Conservation (phyloP, 202 grass and related monocot species). For the Carex arenaria region DNA sequence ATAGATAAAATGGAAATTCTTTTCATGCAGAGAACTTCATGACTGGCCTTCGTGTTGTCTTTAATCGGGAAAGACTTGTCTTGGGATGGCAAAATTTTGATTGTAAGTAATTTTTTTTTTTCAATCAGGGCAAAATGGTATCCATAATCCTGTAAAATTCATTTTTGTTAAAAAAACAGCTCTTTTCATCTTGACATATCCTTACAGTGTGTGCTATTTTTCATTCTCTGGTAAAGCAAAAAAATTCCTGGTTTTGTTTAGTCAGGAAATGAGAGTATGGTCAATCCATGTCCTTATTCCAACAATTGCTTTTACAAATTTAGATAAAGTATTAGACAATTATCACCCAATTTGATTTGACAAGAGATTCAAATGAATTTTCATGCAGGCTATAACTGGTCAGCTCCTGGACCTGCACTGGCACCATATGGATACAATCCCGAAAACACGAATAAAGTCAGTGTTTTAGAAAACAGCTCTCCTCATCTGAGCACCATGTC, state of each 20-base stretch:
- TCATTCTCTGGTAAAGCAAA: not conserved
- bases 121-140: not conserved
- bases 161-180: not conserved
- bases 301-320: not conserved
- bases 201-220: not conserved
- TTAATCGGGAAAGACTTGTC: slow-evolving; percentile 58
- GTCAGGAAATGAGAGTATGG: not conserved
- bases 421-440: slow-evolving; percentile 38
- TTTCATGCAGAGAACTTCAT: slow-evolving; percentile 77
- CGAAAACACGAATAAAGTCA: slow-evolving; percentile 42
- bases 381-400: not conserved
- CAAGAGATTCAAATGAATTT: not conserved
- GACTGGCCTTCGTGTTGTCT: slow-evolving; percentile 72
- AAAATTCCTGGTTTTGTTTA: not conserved
- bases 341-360: not conserved
- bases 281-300: not conserved
- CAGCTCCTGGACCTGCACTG: slow-evolving; percentile 16
- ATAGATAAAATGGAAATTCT: not conserved
- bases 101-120: slow-evolving; percentile 46
- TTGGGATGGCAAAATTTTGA: slow-evolving; percentile 72
- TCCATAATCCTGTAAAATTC: not conserved
- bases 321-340: not conserved
- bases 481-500: slow-evolving; percentile 23
- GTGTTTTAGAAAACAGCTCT: slow-evolving; percentile 13
- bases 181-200: not conserved